Evolutionary conservation across 768 basidiomycete genomes (phyloP).

Genomic region (Dacryopinax primogenitus): DNA sequence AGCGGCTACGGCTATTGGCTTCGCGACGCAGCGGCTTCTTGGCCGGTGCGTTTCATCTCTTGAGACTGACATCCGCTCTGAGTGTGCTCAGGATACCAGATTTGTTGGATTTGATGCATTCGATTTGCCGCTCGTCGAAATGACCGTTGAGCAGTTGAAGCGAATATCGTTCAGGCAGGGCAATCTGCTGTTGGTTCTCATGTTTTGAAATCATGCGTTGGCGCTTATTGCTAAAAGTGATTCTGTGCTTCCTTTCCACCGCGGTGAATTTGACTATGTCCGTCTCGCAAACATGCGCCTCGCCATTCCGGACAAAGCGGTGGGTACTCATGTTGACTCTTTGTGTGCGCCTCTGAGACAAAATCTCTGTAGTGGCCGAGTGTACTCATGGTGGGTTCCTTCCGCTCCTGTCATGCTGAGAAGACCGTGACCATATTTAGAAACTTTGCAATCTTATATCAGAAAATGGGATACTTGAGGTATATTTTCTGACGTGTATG

Average conservation of each 20-base stretch:
- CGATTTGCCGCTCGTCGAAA: not conserved
- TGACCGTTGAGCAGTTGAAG: not conserved
- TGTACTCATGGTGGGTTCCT: not conserved
- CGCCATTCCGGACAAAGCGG: not conserved
- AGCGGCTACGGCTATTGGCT: slow-evolving; percentile 3
- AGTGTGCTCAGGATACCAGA: not conserved
- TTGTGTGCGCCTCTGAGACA: too few relatives aligned
- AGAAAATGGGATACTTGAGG: not conserved
- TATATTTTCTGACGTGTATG: not conserved
- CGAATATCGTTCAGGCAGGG: not conserved
- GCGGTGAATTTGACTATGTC: not conserved
- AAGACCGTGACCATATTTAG: too few relatives aligned
- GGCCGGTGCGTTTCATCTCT: not conserved
- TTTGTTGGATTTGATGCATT: not conserved
- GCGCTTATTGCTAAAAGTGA: not conserved
- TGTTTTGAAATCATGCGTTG: not conserved
- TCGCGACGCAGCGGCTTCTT: not conserved
- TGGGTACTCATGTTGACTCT: not conserved
- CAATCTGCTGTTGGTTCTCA: not conserved
- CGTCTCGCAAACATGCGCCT: not conserved
- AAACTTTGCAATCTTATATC: not conserved
- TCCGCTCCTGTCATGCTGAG: not conserved
- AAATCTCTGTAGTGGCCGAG: not conserved
- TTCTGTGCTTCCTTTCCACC: not conserved
- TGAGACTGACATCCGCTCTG: not conserved